Evolutionary conservation across 176 grass and related monocot genomes (phyloP).

Genomic region (Juncus inflexus): DNA sequence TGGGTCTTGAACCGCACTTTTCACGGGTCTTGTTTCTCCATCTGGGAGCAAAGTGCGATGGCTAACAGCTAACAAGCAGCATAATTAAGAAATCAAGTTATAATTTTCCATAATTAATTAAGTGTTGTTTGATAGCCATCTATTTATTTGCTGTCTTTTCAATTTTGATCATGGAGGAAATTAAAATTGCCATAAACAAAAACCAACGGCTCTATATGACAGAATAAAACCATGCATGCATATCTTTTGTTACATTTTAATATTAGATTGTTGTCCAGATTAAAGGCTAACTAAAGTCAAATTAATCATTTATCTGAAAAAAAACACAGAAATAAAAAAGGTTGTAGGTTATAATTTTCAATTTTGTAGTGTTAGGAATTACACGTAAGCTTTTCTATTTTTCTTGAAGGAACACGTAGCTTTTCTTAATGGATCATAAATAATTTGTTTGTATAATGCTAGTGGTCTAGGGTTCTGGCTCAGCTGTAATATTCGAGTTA

Average conservation of each 20-base stretch:
- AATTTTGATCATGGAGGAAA: constrained; percentile 1
- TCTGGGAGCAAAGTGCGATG: constrained; percentile 1
- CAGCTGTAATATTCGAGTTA: constrained; percentile 8
- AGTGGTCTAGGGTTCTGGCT: not conserved
- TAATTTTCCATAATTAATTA: not conserved
- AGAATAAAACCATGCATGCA: not conserved
- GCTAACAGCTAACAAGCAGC: constrained; percentile 5
- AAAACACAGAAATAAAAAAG: not conserved
- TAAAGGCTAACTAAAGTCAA: not conserved
- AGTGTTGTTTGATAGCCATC: not conserved
- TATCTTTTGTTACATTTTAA: not conserved
- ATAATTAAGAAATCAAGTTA: constrained; percentile 5
- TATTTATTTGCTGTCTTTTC: not conserved
- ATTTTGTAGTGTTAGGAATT: not conserved
- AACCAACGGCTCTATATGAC: not conserved
- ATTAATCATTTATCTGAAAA: not conserved
- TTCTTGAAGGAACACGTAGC: not conserved
- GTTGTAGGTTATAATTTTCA: not conserved
- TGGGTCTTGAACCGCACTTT: not conserved
- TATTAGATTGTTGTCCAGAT: not conserved
- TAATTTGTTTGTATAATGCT: not conserved
- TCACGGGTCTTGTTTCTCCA: not conserved
- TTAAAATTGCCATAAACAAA: not conserved
- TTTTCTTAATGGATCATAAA: not conserved
- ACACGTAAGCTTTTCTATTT: too few species aligned